These are phyloP conservation scores for Eucalyptus marginata DNA, from an alignment of 345 rosid genomes.

Conservation along the genomic window DNA sequence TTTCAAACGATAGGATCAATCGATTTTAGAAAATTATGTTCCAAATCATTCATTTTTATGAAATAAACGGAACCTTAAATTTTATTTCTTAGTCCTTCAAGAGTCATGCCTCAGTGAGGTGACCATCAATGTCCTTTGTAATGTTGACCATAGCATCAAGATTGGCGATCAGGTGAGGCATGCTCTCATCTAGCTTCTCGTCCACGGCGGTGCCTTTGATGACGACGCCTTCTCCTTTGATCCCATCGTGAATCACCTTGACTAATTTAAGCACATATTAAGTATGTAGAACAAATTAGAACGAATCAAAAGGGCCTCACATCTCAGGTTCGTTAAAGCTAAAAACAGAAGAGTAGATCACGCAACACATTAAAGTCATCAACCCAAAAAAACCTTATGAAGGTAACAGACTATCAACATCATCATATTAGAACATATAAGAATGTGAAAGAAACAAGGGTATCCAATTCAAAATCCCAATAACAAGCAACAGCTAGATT, in stretches of 20 bases:
- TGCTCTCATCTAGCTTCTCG: background rate
- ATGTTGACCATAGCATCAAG: background rate
- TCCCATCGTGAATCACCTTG: background rate
- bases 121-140: background rate
- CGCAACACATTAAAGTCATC: background rate
- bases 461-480: background rate
- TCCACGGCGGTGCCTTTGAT: background rate
- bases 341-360: background rate
- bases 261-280: background rate
- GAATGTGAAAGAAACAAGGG: background rate
- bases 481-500: background rate
- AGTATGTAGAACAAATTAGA: background rate
- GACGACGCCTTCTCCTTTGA: background rate
- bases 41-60: no score
- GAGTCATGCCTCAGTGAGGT: background rate
- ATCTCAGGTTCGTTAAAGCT: background rate
- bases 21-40: no score
- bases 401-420: background rate
- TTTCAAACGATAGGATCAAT: no score
- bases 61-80: no score
- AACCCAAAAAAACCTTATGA: background rate
- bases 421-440: background rate
- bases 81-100: background rate
- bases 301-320: background rate
- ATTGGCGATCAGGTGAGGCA: background rate